Evolutionary conservation across 129 eudicot species (phyloP).

Genomic region (Flaveria sonorensis): DNA sequence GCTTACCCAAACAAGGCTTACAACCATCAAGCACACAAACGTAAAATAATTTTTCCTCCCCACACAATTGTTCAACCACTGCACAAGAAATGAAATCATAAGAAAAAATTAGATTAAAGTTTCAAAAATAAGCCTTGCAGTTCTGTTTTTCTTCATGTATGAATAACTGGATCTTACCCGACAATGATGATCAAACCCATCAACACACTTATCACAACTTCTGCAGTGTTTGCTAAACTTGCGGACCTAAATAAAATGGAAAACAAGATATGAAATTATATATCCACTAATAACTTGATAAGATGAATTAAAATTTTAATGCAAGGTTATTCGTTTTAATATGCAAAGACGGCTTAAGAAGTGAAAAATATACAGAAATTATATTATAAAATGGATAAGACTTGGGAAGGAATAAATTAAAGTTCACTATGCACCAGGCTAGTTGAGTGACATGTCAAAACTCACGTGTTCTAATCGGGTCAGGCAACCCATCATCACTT

Average conservation of each 20-base stretch:
- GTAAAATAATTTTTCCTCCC: slow-evolving; percentile 85
- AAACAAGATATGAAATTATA: slow-evolving; percentile 13
- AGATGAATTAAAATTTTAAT: not conserved
- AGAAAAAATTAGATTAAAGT: not conserved
- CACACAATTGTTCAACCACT: slow-evolving; percentile 99
- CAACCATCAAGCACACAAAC: slow-evolving; percentile 82
- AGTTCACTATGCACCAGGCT: too few species aligned
- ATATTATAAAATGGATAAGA: not conserved
- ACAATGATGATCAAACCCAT: slow-evolving; percentile 97
- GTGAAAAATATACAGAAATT: not conserved
- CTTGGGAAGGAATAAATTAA: not conserved
- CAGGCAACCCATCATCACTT: too few species aligned
- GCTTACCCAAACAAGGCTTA: slow-evolving; percentile 83
- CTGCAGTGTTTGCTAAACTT: slow-evolving; percentile 98
- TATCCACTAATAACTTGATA: not conserved
- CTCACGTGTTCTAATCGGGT: too few species aligned
- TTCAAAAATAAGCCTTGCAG: not conserved
- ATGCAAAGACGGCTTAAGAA: not conserved
- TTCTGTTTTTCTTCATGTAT: not conserved
- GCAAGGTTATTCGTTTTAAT: not conserved
- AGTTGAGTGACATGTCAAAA: too few species aligned
- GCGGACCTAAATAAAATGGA: slow-evolving; percentile 62
- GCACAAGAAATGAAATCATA: slow-evolving; percentile 21
- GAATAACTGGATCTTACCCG: slow-evolving; percentile 51
- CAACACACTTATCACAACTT: slow-evolving; percentile 99